Conservation (phyloP, 768 basidiomycete genomes). For the Tulasnella sp. region DNA sequence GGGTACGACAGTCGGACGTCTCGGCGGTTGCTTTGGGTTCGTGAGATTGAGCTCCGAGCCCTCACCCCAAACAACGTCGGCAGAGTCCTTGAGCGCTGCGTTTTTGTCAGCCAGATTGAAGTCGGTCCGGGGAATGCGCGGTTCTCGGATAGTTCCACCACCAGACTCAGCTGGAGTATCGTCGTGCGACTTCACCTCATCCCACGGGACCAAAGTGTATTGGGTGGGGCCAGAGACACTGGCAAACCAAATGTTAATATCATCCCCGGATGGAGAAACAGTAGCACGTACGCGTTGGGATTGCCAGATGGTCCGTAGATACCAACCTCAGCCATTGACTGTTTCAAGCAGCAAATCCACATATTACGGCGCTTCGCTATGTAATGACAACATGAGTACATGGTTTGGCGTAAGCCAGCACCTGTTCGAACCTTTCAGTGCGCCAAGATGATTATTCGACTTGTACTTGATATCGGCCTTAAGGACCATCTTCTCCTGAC, state of each 20-base stretch:
- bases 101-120: slow-evolving; percentile 45
- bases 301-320: slow-evolving; percentile 43
- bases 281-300: slow-evolving; percentile 21
- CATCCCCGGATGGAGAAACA: neutral
- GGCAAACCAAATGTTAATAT: neutral
- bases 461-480: slow-evolving; percentile 82
- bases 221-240: slow-evolving; percentile 35
- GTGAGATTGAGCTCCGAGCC: slow-evolving; percentile 19
- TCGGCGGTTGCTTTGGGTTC: neutral
- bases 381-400: neutral
- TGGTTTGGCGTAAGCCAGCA: neutral
- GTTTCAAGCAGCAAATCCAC: slow-evolving; percentile 82
- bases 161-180: slow-evolving; percentile 19
- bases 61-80: slow-evolving; percentile 26
- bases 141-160: slow-evolving; percentile 25
- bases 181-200: slow-evolving; percentile 33
- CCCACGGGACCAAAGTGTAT: slow-evolving; percentile 68
- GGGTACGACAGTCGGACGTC: neutral
- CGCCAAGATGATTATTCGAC: slow-evolving; percentile 66
- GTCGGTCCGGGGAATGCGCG: slow-evolving; percentile 25
- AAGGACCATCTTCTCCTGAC: slow-evolving; percentile 64
- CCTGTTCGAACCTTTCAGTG: slow-evolving; percentile 43
- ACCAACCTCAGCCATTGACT: slow-evolving; percentile 50
- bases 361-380: slow-evolving; percentile 73
- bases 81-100: slow-evolving; percentile 31